Evolutionary conservation across 805 yeast species (phyloP).

Genomic region (Saccharomycopsis sp.): DNA sequence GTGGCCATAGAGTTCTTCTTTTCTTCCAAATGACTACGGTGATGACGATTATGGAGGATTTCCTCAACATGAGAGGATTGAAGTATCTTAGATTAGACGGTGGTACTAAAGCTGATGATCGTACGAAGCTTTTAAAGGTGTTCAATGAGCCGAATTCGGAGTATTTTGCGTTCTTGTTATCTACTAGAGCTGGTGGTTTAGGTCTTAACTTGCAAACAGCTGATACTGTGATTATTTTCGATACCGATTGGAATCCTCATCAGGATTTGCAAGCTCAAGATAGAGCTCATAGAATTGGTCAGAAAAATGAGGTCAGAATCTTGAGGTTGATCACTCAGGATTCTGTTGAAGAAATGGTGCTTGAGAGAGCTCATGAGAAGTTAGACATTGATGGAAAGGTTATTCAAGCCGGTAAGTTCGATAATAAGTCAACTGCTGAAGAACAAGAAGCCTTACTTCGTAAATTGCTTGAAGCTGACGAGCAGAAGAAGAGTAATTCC

Average conservation of each 20-base stretch:
- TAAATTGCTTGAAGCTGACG: conserved; percentile 80
- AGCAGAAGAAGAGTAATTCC: conserved; percentile 44
- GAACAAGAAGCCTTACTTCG: conserved; percentile 94
- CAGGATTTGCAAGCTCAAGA: conserved; percentile 99
- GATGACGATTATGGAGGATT: conserved; percentile 99
- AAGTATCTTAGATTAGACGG: conserved; percentile 91
- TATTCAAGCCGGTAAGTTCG: conserved; percentile 97
- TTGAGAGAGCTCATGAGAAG: conserved; percentile 89
- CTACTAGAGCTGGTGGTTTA: conserved; percentile 97
- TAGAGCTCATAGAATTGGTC: conserved; percentile 98
- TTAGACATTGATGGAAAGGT: conserved; percentile 96
- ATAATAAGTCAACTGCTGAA: conserved; percentile 91
- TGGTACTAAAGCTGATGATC: conserved; percentile 90
- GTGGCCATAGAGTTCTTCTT: conserved; percentile 87
- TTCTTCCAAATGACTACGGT: conserved; percentile 98
- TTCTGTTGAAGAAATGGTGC: conserved; percentile 89
- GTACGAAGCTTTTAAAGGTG: conserved; percentile 64
- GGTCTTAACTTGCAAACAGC: conserved; percentile 96
- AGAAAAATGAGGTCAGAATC: conserved; percentile 92
- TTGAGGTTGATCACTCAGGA: conserved; percentile 85
- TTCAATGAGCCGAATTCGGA: conserved; percentile 86
- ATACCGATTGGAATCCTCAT: conserved; percentile 99
- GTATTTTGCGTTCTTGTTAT: conserved; percentile 81
- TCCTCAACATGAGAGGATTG: conserved; percentile 62
- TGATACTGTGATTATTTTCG: conserved; percentile 94